Evolutionary conservation across 305 asterid species (phyloP), one percentile per base, ranked within the genome.

Genomic region (Fraxinus sp.): DNA sequence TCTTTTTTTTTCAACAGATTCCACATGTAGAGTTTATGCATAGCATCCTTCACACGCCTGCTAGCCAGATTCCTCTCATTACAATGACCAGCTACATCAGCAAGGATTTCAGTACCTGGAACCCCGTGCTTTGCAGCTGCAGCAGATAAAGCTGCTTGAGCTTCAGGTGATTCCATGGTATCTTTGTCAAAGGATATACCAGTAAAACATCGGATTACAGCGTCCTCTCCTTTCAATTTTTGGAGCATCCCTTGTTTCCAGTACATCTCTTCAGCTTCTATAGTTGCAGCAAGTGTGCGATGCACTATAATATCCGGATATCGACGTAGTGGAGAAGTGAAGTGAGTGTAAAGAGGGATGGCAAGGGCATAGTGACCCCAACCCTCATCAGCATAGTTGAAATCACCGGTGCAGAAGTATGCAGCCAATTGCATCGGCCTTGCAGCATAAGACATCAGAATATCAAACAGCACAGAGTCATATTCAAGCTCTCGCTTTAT

Each of bases 251-350:
- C 79, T 82, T 86, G 88, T 81, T 91, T 89, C 89, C 89, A 76
- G 88, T 85, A 94, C 85, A 82, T 84, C 78, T 86, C 91, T 85
- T 96, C 98, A 75, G 94, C 99, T 77, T 94, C 97, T 66, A 94
- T 35, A 81, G 92, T 86, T 22, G 98, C 98, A 84, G 97, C 94
- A 81, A 96, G 86, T 6, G 92, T 96, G 28, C 98, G 94, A 82
- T 96, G 99, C 35, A 96, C 99, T 57, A 96, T 83, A 77, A 96
- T 91, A 85, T 96, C 99, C n/a, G 98, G 92, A 89, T 96, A 96
- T 30, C 98, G 90, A 7, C 99, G 90, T 26, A 96, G 88, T 18
- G 99, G 98, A 76, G 98, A 93, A 84, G 99, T 96, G 86, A 96
- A 96, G 89, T 94, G 98, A 16, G 99, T 93, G 88, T 94, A 96